Evolutionary conservation across 352 stramenopile species (phyloP).

Genomic region (Phytophthora uliginosa): DNA sequence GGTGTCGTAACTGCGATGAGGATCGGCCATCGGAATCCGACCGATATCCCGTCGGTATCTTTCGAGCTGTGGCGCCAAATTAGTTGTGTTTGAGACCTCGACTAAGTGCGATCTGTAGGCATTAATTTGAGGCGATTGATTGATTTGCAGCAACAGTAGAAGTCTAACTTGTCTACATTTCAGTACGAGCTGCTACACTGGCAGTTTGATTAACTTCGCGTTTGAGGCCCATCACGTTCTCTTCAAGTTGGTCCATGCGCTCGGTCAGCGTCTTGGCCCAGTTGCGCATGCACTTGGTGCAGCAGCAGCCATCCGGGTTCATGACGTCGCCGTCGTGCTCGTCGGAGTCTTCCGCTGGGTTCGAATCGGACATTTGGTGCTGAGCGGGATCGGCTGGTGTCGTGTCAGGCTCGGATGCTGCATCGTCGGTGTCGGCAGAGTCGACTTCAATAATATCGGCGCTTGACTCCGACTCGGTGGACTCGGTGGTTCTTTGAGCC

Average conservation of each 20-base stretch:
- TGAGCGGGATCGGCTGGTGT: not conserved
- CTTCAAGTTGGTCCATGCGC: slow-evolving; percentile 41
- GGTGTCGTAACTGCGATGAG: slow-evolving; percentile 15
- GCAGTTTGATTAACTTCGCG: slow-evolving; percentile 9
- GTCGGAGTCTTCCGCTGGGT: not conserved
- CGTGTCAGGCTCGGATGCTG: slow-evolving; percentile 12
- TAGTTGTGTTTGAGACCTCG: not conserved
- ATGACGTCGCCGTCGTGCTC: slow-evolving; percentile 37
- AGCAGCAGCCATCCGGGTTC: slow-evolving; percentile 38
- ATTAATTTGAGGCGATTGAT: not conserved
- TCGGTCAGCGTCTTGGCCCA: slow-evolving; percentile 38
- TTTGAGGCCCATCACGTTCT: slow-evolving; percentile 30
- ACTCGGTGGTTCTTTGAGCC: not conserved
- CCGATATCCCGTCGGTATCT: not conserved
- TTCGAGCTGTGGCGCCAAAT: not conserved
- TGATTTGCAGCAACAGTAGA: not conserved
- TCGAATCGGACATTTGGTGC: slow-evolving; percentile 13
- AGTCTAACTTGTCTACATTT: too few relatives aligned
- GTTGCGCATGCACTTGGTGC: slow-evolving; percentile 39
- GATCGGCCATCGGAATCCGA: slow-evolving; percentile 18
- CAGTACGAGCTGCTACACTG: not conserved
- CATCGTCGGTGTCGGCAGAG: slow-evolving; percentile 7
- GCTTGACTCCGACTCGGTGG: not conserved
- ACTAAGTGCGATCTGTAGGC: slow-evolving; percentile 28
- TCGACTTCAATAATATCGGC: slow-evolving; percentile 6